These are phyloP conservation scores for Ceratocystiopsis brevicomis DNA, from an alignment of 2,329 filamentous ascomycete species.

Conservation along the genomic window DNA sequence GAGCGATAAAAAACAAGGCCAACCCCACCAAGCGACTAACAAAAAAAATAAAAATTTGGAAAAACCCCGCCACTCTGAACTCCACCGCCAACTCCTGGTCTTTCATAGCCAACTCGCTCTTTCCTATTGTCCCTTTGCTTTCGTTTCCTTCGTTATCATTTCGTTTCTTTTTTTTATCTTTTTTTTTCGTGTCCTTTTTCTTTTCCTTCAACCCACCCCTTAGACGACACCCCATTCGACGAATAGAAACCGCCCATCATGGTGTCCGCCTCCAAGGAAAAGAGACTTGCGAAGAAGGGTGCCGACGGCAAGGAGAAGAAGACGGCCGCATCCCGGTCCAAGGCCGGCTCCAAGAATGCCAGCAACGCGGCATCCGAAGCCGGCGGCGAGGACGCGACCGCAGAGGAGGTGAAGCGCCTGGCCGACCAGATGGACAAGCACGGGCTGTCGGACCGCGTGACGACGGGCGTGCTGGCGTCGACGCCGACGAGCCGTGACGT, in stretches of 20 bases:
- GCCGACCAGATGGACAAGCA: conserved; percentile 89
- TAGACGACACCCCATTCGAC: background rate
- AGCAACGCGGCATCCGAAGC: conserved; percentile 48
- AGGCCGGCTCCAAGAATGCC: conserved; percentile 45
- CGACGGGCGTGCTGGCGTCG: conserved; percentile 86
- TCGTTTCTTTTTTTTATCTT: background rate
- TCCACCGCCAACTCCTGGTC: too few relatives aligned
- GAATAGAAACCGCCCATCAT: conserved; percentile 25
- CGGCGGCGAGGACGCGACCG: conserved; percentile 42
- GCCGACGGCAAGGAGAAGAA: conserved; percentile 62
- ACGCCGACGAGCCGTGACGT: conserved; percentile 74
- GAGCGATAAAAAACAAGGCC: too few relatives aligned
- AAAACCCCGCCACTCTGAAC: conserved; percentile 1
- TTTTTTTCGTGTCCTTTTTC: background rate
- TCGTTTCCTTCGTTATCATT: conserved; percentile 1
- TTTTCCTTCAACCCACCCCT: background rate
- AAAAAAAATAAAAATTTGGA: background rate
- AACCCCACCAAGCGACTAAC: too few relatives aligned
- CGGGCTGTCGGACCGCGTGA: conserved; percentile 92
- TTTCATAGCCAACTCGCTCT: conserved; percentile 2
- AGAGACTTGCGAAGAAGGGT: conserved; percentile 52
- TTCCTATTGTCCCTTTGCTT: conserved; percentile 1
- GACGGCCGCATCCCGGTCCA: conserved; percentile 46
- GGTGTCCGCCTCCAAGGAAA: conserved; percentile 53
- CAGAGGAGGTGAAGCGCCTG: conserved; percentile 68